phyloP scores from a whole-genome alignment of 2,329 filamentous ascomycete species.

The Botrytis deweyae region DNA sequence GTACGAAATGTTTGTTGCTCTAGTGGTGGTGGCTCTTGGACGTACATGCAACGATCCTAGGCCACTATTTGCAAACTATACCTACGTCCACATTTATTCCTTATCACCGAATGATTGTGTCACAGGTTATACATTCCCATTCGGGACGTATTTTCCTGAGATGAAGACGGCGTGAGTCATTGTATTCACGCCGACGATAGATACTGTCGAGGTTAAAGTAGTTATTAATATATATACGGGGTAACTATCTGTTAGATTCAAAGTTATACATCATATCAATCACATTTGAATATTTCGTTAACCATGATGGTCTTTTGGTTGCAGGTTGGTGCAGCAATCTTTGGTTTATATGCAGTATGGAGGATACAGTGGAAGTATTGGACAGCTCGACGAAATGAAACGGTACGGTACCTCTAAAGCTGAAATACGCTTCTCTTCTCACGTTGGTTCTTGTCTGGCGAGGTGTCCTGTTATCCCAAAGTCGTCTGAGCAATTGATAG shows the following conservation, averaged over 20 bases:
- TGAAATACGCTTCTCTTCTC: not conserved
- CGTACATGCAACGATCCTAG: not conserved
- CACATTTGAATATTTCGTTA: not conserved
- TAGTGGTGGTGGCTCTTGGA: too few species aligned
- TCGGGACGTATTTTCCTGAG: conserved; percentile 13
- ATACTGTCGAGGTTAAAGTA: not conserved
- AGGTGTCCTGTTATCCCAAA: too few species aligned
- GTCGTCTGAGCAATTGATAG: not conserved
- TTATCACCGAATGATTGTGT: not conserved
- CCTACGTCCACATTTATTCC: not conserved
- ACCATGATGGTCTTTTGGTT: conserved; percentile 1
- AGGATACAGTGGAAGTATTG: not conserved
- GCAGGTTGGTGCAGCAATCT: not conserved
- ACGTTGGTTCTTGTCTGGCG: too few species aligned
- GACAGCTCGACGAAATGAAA: not conserved
- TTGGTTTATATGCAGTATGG: conserved; percentile 8
- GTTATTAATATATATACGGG: not conserved
- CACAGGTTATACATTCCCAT: conserved; percentile 9
- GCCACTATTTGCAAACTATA: not conserved
- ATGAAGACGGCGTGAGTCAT: not conserved
- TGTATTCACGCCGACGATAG: not conserved
- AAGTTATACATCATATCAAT: not conserved
- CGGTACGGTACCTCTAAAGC: not conserved
- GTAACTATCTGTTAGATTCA: not conserved
- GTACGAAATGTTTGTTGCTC: not conserved